These are phyloP conservation scores for Komagataella kurtzmanii DNA, from an alignment of 805 yeast genomes.

Conservation along the genomic window DNA sequence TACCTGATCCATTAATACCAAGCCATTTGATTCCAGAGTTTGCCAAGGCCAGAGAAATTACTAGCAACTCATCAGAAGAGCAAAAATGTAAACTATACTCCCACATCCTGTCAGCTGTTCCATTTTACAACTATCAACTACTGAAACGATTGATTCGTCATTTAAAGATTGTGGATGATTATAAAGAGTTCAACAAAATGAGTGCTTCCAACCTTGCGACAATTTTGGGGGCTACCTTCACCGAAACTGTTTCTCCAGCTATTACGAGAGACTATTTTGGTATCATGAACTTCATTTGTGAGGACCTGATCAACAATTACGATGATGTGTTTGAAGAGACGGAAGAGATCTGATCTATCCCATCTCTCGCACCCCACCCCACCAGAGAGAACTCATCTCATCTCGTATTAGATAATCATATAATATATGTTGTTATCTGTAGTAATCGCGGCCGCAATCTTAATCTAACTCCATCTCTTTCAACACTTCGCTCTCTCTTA, in stretches of 20 bases:
- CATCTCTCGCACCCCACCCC: no score
- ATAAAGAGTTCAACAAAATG: conserved; percentile 69
- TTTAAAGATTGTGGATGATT: conserved; percentile 52
- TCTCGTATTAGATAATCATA: neutral
- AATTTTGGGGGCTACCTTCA: conserved; percentile 59
- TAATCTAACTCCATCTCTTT: neutral
- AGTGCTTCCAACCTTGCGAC: conserved; percentile 82
- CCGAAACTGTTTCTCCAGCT: conserved; percentile 39
- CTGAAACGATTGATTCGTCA: conserved; percentile 58
- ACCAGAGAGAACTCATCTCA: neutral
- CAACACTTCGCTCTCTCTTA: neutral
- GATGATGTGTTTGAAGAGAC: conserved; percentile 18
- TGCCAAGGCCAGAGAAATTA: conserved; percentile 18
- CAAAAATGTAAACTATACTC: conserved; percentile 14
- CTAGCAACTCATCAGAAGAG: conserved; percentile 8
- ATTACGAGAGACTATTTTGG: conserved; percentile 35
- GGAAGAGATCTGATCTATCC: neutral
- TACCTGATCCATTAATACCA: conserved; percentile 75
- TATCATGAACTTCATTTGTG: conserved; percentile 38
- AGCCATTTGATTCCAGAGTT: conserved; percentile 51
- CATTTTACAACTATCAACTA: conserved; percentile 52
- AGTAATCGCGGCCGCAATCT: neutral
- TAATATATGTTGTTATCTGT: neutral
- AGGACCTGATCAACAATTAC: conserved; percentile 31
- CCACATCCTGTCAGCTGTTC: conserved; percentile 26